Base-by-base conservation (phyloP, 192 early-diverging fungal species). In the Globomyces pollinis-pini region DNA sequence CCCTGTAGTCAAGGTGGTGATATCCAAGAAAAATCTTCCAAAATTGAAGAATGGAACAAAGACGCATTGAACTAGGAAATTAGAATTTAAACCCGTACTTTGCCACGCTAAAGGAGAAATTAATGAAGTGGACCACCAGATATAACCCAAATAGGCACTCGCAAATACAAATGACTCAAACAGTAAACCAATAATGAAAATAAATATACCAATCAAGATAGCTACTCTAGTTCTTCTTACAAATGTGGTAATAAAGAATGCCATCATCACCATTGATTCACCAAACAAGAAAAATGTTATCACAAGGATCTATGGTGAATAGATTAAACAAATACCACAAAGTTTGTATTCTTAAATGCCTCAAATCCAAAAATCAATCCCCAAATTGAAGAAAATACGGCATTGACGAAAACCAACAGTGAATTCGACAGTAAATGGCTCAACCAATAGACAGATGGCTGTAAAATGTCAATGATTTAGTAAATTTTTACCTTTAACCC, bases 261-360 rank as follows among this genome's bases (percentile, higher is more conserved):
- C 88, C 28, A 89, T 65, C 43, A 78, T 76, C 24, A 87, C 65
- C 88, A 89, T 88, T 31, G 75, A 69, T 33, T 86, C 63, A 24
- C 88, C 88, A 72, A 88, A 89, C 24, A 87, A 65, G 65, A 87
- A 84, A 63, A 89, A 89, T 0, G 80, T 81, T 52, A 88, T 66
- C 38, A 81, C 60, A 4, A 86, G 23, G 24, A 64, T 61, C 4
- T n/a, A n/a, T n/a, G n/a, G n/a, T n/a, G n/a, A n/a, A n/a, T n/a
- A n/a, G n/a, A n/a, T n/a, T n/a, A n/a, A n/a, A n/a, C n/a, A n/a
- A n/a, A n/a, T n/a, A n/a, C n/a, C n/a, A 38, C 29, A 61, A 18
- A 69, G 60, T 28, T 51, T 50, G 45, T 47, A 20, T 88, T 68
- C 42, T 50, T 79, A 66, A 87, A 89, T 5, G 80, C 79, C 35